Evolutionary conservation across 805 yeast genomes (phyloP).

Genomic region (Metschnikowia continentalis): DNA sequence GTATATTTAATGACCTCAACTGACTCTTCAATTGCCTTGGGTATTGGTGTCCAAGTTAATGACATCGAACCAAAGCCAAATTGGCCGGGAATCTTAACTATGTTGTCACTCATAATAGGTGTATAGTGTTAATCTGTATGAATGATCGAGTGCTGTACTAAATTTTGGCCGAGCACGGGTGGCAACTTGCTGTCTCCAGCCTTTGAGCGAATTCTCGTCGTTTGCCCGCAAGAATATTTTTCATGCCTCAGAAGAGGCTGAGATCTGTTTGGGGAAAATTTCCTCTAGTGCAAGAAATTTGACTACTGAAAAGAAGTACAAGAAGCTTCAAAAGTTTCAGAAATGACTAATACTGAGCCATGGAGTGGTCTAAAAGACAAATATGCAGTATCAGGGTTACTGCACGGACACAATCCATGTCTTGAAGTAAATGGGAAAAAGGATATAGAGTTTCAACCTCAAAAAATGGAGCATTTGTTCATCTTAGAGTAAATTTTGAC

Average conservation of each 20-base stretch:
- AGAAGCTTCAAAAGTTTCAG: background rate
- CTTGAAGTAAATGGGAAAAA: background rate
- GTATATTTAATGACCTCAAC: slow-evolving; percentile 45
- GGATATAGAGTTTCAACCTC: background rate
- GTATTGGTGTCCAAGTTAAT: slow-evolving; percentile 63
- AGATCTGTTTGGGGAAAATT: background rate
- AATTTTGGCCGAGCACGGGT: background rate
- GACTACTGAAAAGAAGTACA: too few species aligned
- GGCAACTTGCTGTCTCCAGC: background rate
- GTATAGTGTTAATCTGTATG: background rate
- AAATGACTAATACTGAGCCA: background rate
- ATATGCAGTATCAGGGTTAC: background rate
- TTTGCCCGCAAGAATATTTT: background rate
- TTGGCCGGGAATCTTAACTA: slow-evolving; percentile 20
- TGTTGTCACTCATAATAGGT: background rate
- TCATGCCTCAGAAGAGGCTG: background rate
- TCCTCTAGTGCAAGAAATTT: background rate
- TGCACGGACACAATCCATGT: background rate
- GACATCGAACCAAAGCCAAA: slow-evolving; percentile 82
- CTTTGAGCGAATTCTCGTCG: background rate
- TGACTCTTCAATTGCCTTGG: slow-evolving; percentile 51
- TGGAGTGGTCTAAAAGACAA: background rate
- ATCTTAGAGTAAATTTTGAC: background rate
- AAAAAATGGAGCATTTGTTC: background rate
- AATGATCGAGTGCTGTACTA: background rate